These are phyloP conservation scores for Alternaria burnsii DNA, from an alignment of 2,329 filamentous ascomycete species.

Conservation along the genomic window DNA sequence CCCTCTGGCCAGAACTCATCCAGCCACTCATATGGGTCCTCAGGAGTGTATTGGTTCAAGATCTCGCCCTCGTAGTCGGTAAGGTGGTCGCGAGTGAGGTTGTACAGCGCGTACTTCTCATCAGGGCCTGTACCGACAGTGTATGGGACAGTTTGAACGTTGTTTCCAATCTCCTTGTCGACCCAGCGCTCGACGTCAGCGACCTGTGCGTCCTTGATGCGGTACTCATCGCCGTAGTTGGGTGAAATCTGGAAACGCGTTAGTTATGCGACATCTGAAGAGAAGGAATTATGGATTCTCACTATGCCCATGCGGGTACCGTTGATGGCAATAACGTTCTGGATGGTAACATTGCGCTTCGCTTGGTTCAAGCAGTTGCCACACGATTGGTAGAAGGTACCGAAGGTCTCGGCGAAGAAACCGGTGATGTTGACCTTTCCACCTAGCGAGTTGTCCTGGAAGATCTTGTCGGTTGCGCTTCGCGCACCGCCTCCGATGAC, in stretches of 20 bases:
- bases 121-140: slow-evolving; percentile 36
- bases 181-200: slow-evolving; percentile 31
- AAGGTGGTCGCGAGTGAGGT: slow-evolving; percentile 33
- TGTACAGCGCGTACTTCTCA: slow-evolving; percentile 39
- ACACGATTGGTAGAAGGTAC: slow-evolving; percentile 38
- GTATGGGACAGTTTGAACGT: slow-evolving; percentile 38
- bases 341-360: slow-evolving; percentile 39
- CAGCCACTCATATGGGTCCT: slow-evolving; percentile 35
- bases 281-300: not conserved
- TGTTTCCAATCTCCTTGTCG: slow-evolving; percentile 39
- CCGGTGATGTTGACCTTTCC: slow-evolving; percentile 37
- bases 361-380: slow-evolving; percentile 39
- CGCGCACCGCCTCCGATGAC: slow-evolving; percentile 39
- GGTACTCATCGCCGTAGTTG: slow-evolving; percentile 38
- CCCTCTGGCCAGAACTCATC: slow-evolving; percentile 30
- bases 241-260: slow-evolving; percentile 23
- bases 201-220: slow-evolving; percentile 33
- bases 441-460: slow-evolving; percentile 31
- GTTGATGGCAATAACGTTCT: slow-evolving; percentile 35
- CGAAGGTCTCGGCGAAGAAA: slow-evolving; percentile 37
- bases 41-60: slow-evolving; percentile 28
- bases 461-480: slow-evolving; percentile 38
- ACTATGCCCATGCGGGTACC: slow-evolving; percentile 40
- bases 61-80: slow-evolving; percentile 33
- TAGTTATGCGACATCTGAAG: not conserved